Conservation (phyloP, 768 basidiomycete species). For the Lactarius vividus region DNA sequence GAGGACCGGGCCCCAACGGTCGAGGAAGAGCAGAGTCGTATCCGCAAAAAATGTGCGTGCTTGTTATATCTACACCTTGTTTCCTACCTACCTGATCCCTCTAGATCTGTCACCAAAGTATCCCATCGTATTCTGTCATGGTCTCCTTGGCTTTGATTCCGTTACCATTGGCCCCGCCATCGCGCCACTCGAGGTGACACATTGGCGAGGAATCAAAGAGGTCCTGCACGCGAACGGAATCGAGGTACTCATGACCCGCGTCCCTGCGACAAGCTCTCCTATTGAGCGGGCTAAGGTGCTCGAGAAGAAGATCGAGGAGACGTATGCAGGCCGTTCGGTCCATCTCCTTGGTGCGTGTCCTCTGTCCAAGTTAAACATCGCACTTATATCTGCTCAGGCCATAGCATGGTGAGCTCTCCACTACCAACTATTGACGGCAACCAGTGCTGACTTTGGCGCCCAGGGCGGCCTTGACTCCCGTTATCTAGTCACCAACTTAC, state of each 20-base stretch:
- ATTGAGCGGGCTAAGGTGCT: constrained; percentile 87
- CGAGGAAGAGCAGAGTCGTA: constrained; percentile 45
- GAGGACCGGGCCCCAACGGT: constrained; percentile 52
- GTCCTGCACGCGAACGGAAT: constrained; percentile 84
- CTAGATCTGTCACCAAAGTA: constrained; percentile 75
- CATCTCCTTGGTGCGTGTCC: constrained; percentile 71
- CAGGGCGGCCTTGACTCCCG: constrained; percentile 94
- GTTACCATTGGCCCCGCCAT: constrained; percentile 76
- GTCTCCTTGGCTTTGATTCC: constrained; percentile 85
- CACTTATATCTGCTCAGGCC: constrained; percentile 45
- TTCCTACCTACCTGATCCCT: not conserved
- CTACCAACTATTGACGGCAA: constrained; percentile 1
- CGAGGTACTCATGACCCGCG: constrained; percentile 89
- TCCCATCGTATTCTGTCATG: constrained; percentile 95
- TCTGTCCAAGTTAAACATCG: not conserved
- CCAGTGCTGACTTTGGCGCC: constrained; percentile 16
- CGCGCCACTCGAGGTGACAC: constrained; percentile 80
- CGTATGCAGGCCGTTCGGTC: constrained; percentile 78
- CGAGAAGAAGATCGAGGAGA: constrained; percentile 73
- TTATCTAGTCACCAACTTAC: constrained; percentile 80
- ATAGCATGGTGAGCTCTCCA: constrained; percentile 59
- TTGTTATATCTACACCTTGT: not conserved
- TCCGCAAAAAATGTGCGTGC: constrained; percentile 59
- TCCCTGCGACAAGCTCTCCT: constrained; percentile 89
- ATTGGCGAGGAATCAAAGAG: constrained; percentile 97